Evolutionary conservation across 805 yeast species (phyloP).

Genomic region (Myxozyma vanderwaltii): DNA sequence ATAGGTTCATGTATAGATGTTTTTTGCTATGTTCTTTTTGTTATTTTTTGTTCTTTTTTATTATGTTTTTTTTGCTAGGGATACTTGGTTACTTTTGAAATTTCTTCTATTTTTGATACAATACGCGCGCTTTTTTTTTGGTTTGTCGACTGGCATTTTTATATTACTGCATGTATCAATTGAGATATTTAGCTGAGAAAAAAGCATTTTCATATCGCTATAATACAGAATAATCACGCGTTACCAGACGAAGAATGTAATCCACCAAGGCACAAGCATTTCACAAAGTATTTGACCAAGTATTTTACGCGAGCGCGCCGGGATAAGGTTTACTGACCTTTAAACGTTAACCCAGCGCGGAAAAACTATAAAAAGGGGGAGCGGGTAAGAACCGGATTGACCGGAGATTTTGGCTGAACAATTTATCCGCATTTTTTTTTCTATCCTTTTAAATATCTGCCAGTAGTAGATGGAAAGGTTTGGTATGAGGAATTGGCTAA

Average conservation of each 20-base stretch:
- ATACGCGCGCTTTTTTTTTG: neutral
- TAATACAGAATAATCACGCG: no score
- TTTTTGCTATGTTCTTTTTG: neutral
- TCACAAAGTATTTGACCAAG: no score
- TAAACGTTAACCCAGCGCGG: neutral
- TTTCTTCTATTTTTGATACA: no score
- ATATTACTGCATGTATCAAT: no score
- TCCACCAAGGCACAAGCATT: no score
- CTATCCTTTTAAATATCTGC: no score
- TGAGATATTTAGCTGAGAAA: neutral
- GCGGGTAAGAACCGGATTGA: neutral
- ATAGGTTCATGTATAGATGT: no score
- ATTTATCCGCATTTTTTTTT: no score
- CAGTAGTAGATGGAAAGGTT: no score
- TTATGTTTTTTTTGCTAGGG: neutral
- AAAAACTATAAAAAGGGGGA: neutral
- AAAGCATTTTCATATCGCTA: neutral
- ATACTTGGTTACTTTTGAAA: neutral
- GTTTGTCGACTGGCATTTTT: neutral
- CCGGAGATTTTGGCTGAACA: neutral
- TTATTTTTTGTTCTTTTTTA: neutral
- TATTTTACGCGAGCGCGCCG: neutral
- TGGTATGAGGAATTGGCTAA: no score
- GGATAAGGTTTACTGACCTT: neutral
- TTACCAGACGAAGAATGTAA: no score